Base-by-base conservation (phyloP, 805 yeast species). In the Lipomyces sp. region DNA sequence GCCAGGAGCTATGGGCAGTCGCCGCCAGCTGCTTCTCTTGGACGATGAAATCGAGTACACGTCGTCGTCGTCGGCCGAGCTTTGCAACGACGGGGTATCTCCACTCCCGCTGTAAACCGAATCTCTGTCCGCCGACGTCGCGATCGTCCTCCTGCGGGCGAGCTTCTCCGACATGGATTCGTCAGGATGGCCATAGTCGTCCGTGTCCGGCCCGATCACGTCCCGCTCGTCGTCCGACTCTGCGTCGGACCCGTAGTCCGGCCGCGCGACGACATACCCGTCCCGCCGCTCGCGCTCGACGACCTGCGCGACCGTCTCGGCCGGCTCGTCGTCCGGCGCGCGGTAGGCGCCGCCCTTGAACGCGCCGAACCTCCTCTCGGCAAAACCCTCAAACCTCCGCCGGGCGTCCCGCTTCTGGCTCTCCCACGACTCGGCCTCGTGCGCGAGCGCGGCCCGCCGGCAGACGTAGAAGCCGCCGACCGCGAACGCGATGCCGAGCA, bases 401-500 rank as follows among this genome's bases (percentile, higher is more conserved):
- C 22, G 46, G 14, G 53, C 58, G 28, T 34, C 43, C 8, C 19
- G 24, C 11, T 28, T 43, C 32, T 49, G 49, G 21, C 41, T 45
- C 8, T 29, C 37, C 55, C 58, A 54, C 5, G 33, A 31, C 13
- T 22, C 38, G 37, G 39, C 49, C 4, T 31, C 24, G n/a, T 33
- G 24, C 16, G 35, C 23, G 16, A 44, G 33, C 21, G 33, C 36
- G 6, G 45, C 43, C n/a, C 22, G 28, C 11, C 38, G 40, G 4
- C 45, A 28, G 10, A 53, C 31, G 29, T 33, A 43, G 18, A 32
- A 43, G 23, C 57, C 55, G 19, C 51, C 50, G 8, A 36, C 34
- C 2, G 51, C 33, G 18, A 53, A 39, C 10, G 36, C 31, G 28
- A 47, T 29, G 5, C 32, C 40, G 6, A 54, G 29, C 13, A 51